Evolutionary conservation across 164 flowering plant genomes (phyloP), one percentile per base, ranked within the genome.

Genomic region (Protea cynaroides): DNA sequence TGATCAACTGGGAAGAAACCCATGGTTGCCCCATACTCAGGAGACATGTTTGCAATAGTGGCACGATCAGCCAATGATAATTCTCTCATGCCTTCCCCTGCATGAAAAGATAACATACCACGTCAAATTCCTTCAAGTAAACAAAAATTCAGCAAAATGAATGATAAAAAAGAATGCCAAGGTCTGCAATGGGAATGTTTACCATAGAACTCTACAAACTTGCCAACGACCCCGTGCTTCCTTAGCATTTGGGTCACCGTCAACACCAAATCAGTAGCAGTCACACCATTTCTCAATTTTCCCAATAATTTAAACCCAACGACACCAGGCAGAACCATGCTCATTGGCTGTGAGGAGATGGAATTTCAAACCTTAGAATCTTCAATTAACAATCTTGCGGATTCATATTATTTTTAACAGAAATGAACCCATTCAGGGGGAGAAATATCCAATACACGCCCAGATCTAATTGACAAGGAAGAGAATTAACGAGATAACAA

Each of bases 21-120:
- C 96, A 92, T 92, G 44, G 98, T 92, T 68, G 98, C 98, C 63
- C 98, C 98, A 85, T 92, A 92, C 74, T 92, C 96, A 55, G 98
- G 98, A 61, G 98, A 92, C 98, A 92, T 92, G 62, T 92, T 89
- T 24, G 96, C 96, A 70, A 89, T 92, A 21, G 98, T 92, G 23
- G 98, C 98, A 69, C 98, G 82, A 72, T 92, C 98, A 64, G 98
- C 96, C 56, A 92, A 71, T 61, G 98, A 84, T 38, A 89, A 72
- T 65, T 86, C 77, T 54, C 83, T 74, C 92, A 92, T 82, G 62
- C 98, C 98, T 69, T 80, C 85, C 47, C 98, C 98, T 92, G 64
- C 62, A 81, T 21, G 59, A 55, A 75, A 59, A 44, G 11, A 61
- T 11, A 57, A 55, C 21, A 43, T 17, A 15, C 21, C 17, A 13